Percentiles rank a stretch among this genome's conserved stretches.
phyloP scores from a whole-genome alignment of 306 rosid species.

The Pyrus betulifolia region DNA sequence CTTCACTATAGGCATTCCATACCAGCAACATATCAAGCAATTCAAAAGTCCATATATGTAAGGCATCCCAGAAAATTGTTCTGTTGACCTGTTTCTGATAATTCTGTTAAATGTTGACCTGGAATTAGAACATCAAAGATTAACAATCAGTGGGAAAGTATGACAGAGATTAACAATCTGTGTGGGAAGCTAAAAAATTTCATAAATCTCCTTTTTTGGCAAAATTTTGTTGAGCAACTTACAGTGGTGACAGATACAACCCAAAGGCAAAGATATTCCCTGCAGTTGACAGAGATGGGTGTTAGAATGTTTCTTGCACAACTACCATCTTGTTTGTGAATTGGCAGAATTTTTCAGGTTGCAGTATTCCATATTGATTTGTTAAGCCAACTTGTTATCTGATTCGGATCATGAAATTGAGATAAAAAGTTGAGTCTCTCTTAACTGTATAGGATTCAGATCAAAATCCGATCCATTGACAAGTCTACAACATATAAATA shows the following conservation, averaged over 20 bases:
- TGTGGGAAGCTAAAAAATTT: neutral
- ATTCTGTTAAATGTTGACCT: conserved; percentile 39
- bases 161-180: too few species aligned
- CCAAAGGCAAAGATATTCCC: conserved; percentile 36
- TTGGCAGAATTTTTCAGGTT: neutral
- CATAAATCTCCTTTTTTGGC: neutral
- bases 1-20: conserved; percentile 20
- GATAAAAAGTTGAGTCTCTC: too few species aligned
- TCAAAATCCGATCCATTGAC: too few species aligned
- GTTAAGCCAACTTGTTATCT: too few species aligned
- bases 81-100: conserved; percentile 32
- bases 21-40: conserved; percentile 39
- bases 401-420: too few species aligned
- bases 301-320: neutral
- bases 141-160: neutral
- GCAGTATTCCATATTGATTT: too few species aligned
- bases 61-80: conserved; percentile 40
- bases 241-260: conserved; percentile 35
- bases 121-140: neutral
- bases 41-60: conserved; percentile 30
- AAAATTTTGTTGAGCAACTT: conserved; percentile 7
- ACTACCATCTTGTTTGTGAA: too few species aligned
- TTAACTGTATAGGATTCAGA: too few species aligned
- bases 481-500: neutral
- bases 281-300: conserved; percentile 15